Evolutionary conservation across 1,284 basidiomycete genomes (phyloP).

Genomic region (Jaminaea rosea): DNA sequence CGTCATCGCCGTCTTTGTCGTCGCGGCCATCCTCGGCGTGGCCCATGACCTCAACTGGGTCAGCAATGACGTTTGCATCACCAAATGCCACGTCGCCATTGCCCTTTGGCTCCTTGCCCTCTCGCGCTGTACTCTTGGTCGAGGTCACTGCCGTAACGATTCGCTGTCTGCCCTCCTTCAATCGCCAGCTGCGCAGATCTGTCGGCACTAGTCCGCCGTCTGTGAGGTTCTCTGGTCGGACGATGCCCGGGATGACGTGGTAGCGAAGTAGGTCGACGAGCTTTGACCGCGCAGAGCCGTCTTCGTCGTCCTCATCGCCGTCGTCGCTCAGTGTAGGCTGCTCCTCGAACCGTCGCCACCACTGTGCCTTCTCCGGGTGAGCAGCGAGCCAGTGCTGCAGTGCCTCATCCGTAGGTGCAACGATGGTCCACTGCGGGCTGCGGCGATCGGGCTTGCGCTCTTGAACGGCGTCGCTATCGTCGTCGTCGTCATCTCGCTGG

Average conservation of each 20-base stretch:
- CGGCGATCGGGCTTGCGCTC: conserved; percentile 12
- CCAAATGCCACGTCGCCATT: conserved; percentile 62
- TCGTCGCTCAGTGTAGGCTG: neutral
- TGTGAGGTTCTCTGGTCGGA: conserved; percentile 15
- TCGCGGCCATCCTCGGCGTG: neutral
- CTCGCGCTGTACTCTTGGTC: conserved; percentile 31
- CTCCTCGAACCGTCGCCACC: neutral
- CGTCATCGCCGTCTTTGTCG: neutral
- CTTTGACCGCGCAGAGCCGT: conserved; percentile 1
- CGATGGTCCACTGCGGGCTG: conserved; percentile 47
- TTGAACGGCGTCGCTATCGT: conserved; percentile 12
- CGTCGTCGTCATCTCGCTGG: neutral
- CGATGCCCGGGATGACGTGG: conserved; percentile 32
- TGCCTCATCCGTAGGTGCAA: conserved; percentile 82
- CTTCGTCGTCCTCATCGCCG: neutral
- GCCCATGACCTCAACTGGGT: conserved; percentile 66
- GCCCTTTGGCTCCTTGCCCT: conserved; percentile 4
- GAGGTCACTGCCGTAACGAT: conserved; percentile 26
- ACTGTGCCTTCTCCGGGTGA: neutral
- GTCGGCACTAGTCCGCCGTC: conserved; percentile 30
- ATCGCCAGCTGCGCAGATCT: conserved; percentile 28
- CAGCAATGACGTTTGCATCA: conserved; percentile 69
- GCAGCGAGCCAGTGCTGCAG: conserved; percentile 48
- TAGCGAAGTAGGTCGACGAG: conserved; percentile 29
- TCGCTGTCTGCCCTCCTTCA: conserved; percentile 49